Conservation (phyloP, 805 yeast genomes). For the Starmera dryadoides region DNA sequence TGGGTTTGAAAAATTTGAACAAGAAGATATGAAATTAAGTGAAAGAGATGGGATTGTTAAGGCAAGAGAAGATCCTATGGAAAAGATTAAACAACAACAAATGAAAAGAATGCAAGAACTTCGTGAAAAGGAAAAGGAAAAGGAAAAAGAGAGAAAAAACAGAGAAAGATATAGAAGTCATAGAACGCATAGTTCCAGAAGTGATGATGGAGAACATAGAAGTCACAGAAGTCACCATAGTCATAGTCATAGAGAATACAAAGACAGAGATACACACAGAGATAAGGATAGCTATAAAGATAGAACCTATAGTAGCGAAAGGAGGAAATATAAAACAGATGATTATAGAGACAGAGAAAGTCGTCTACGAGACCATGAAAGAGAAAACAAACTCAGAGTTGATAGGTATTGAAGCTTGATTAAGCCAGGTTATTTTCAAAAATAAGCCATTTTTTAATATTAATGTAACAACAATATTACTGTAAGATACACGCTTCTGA, state of each 20-base stretch:
- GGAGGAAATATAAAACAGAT: no score
- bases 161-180: conserved; percentile 11
- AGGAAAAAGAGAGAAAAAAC: conserved; percentile 19
- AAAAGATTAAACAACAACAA: conserved; percentile 27
- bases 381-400: no score
- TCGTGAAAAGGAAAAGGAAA: conserved; percentile 5
- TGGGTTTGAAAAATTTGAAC: conserved; percentile 17
- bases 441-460: no score
- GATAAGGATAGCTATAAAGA: no score
- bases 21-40: conserved; percentile 5
- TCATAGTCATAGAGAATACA: conserved; percentile 5
- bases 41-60: conserved; percentile 15
- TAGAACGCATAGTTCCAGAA: not conserved
- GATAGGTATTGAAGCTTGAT: no score
- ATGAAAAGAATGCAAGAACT: conserved; percentile 11
- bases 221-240: conserved; percentile 3
- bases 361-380: not conserved
- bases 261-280: conserved; percentile 7
- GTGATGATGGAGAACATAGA: not conserved
- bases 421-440: no score
- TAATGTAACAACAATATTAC: no score
- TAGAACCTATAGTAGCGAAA: no score
- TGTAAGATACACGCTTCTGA: no score
- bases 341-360: conserved; percentile 4
- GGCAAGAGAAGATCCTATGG: conserved; percentile 44